Percentiles rank a stretch among this genome's conserved stretches.
These are phyloP conservation scores for Tephrocybe sp. DNA, from an alignment of 768 basidiomycete genomes.

Conservation along the genomic window DNA sequence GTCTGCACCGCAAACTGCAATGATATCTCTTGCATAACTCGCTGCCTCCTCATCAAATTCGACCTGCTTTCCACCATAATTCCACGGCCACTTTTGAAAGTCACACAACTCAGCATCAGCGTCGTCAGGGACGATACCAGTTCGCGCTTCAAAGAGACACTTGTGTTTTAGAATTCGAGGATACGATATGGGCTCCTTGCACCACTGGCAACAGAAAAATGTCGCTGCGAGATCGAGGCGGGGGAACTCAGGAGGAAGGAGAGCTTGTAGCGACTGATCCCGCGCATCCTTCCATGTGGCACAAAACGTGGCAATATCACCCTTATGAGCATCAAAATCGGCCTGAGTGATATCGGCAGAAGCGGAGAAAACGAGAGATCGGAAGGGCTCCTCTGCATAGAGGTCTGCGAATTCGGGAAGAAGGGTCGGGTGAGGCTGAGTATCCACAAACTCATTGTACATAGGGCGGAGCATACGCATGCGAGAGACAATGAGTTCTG, in stretches of 20 bases:
- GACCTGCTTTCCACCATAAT: constrained; percentile 20
- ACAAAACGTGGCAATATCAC: constrained; percentile 10
- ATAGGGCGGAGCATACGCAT: not conserved
- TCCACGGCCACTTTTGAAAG: constrained; percentile 18
- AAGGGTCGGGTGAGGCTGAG: not conserved
- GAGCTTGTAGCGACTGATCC: constrained; percentile 13
- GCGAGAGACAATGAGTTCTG: not conserved
- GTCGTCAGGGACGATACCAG: not conserved
- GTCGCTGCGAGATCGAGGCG: constrained; percentile 26
- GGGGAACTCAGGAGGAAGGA: not conserved
- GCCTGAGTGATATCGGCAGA: not conserved
- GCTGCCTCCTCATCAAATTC: constrained; percentile 29
- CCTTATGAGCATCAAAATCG: constrained; percentile 11
- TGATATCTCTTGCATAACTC: constrained; percentile 20
- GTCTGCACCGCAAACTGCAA: constrained; percentile 27
- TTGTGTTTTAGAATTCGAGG: constrained; percentile 30
- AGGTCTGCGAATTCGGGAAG: constrained; percentile 16
- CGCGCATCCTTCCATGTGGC: constrained; percentile 22
- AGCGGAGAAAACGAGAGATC: constrained; percentile 18
- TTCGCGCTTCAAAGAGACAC: constrained; percentile 16
- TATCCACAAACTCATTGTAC: not conserved
- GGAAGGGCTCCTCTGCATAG: constrained; percentile 19
- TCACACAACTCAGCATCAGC: constrained; percentile 13
- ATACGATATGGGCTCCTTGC: constrained; percentile 30
- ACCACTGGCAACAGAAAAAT: constrained; percentile 33